Conservation (phyloP, 495 filamentous ascomycete species). For the Penicillium waksmanii region DNA sequence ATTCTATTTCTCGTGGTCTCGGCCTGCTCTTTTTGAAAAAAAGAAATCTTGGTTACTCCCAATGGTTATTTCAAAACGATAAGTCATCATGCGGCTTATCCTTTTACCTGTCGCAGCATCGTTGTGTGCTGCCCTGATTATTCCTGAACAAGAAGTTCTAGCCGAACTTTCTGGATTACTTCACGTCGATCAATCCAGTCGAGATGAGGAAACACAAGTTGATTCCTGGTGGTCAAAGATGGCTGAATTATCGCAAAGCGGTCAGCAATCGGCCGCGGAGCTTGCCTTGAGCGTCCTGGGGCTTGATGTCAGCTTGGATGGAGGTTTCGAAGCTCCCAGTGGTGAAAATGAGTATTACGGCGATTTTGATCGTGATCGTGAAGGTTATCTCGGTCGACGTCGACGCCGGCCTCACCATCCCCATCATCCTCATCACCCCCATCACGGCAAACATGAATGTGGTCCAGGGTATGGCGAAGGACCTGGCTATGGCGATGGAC, state of each 20-base stretch:
- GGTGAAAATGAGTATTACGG: constrained; percentile 22
- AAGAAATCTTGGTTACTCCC: not conserved
- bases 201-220: not conserved
- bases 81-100: constrained; percentile 49
- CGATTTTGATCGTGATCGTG: constrained; percentile 26
- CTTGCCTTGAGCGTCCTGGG: not conserved
- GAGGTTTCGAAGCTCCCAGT: not conserved
- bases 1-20: not conserved
- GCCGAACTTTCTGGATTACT: constrained; percentile 28
- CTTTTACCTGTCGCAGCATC: constrained; percentile 57
- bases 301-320: not conserved
- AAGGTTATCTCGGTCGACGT: not conserved
- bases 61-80: not conserved
- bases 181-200: not conserved
- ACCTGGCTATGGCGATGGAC: not conserved
- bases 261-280: constrained; percentile 1
- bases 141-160: constrained; percentile 56
- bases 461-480: not conserved
- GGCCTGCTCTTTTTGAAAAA: not conserved
- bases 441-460: not conserved
- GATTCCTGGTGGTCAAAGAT: constrained; percentile 10
- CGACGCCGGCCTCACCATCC: constrained; percentile 21
- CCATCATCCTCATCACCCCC: constrained; percentile 35
- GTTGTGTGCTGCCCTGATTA: constrained; percentile 59
- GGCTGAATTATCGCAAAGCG: not conserved